These are phyloP conservation scores for Colletotrichum gloeosporioides DNA, from an alignment of 2,329 filamentous ascomycete genomes.

Conservation along the genomic window DNA sequence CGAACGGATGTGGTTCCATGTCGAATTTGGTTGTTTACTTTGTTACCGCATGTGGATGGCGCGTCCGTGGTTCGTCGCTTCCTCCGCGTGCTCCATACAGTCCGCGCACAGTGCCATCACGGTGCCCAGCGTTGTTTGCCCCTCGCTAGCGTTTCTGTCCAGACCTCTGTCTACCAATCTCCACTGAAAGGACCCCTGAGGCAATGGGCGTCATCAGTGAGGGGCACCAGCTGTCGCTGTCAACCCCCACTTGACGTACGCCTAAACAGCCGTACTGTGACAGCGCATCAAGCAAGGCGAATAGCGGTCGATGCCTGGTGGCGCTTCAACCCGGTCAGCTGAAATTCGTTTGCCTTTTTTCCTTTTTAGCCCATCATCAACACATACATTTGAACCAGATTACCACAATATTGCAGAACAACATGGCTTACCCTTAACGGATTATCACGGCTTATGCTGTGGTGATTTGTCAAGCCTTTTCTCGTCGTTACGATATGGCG, in stretches of 20 bases:
- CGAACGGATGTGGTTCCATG: conserved; percentile 11
- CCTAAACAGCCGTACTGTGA: conserved; percentile 8
- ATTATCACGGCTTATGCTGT: conserved; percentile 60
- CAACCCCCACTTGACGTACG: conserved; percentile 8
- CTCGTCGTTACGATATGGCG: conserved; percentile 48
- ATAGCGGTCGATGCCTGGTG: not conserved
- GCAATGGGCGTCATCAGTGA: conserved; percentile 18
- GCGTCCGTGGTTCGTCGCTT: conserved; percentile 5
- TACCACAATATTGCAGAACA: conserved; percentile 10
- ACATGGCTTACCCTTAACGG: conserved; percentile 55
- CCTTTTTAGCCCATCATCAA: conserved; percentile 13
- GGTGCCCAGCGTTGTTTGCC: not conserved
- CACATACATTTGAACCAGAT: not conserved
- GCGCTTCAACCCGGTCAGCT: not conserved
- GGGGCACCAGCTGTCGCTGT: not conserved
- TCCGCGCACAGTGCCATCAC: not conserved
- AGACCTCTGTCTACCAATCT: not conserved
- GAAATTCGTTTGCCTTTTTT: conserved; percentile 6
- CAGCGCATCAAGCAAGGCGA: conserved; percentile 13
- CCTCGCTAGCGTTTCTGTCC: not conserved
- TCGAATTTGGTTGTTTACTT: conserved; percentile 28
- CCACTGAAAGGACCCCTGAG: not conserved
- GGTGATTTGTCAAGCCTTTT: conserved; percentile 33
- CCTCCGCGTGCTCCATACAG: not conserved
- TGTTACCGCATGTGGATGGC: conserved; percentile 26